Evolutionary conservation across 208 protist genomes (phyloP).

Genomic region (Balamuthia mandrillaris): DNA sequence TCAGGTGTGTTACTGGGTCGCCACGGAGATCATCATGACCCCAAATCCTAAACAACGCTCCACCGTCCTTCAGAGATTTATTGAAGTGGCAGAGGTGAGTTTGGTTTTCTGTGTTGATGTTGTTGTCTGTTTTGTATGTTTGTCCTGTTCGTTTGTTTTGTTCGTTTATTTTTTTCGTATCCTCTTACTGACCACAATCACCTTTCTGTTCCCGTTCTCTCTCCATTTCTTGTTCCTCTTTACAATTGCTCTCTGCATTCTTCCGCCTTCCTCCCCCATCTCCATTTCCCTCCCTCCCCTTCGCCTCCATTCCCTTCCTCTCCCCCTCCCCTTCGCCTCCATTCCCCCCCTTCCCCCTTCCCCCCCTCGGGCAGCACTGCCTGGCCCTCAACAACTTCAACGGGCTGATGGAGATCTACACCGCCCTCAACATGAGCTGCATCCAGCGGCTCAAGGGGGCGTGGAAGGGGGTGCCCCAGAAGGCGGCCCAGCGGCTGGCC

Average conservation of each 20-base stretch:
- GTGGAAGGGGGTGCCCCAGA: background rate
- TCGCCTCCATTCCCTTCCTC: background rate
- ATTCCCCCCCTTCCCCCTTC: background rate
- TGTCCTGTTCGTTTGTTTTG: background rate
- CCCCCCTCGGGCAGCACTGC: no score
- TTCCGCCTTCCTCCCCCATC: background rate
- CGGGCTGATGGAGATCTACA: constrained; percentile 1
- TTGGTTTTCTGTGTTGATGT: no score
- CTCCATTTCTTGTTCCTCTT: background rate
- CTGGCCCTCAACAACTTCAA: constrained; percentile 7
- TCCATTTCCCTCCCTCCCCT: background rate
- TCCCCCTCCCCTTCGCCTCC: background rate
- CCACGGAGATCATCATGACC: constrained; percentile 2
- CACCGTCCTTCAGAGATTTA: background rate
- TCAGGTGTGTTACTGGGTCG: constrained; percentile 33
- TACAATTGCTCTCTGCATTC: background rate
- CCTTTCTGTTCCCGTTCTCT: background rate
- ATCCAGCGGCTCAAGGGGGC: background rate
- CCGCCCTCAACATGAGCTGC: background rate
- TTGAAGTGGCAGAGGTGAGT: background rate
- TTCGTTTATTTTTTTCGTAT: background rate
- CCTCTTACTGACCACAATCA: no score
- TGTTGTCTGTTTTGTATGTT: no score
- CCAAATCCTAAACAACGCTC: constrained; percentile 9
- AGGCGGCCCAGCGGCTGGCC: background rate